Percentiles rank a stretch among this genome's conserved stretches.
Conservation (phyloP, 306 rosid species). For the Castanea crenata region DNA sequence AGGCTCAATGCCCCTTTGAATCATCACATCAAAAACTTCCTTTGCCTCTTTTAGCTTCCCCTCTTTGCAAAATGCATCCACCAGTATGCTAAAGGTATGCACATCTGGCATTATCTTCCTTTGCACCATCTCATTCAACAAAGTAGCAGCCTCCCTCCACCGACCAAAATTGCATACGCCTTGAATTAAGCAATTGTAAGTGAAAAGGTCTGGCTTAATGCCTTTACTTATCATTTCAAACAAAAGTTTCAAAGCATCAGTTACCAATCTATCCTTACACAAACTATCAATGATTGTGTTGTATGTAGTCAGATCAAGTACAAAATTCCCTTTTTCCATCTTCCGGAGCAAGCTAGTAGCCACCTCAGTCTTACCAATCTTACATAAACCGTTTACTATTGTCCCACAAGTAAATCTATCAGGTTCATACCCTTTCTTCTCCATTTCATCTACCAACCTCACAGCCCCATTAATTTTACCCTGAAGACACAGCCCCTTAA, state of each 20-base stretch:
- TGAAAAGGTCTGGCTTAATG: slow-evolving; percentile 4
- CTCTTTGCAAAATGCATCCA: slow-evolving; percentile 27
- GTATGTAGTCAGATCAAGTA: no score
- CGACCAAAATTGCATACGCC: slow-evolving; percentile 18
- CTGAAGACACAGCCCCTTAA: no score
- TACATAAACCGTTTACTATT: background rate
- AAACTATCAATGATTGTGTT: no score
- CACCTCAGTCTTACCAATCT: background rate
- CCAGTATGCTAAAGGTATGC: slow-evolving; percentile 14
- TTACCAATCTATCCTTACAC: background rate
- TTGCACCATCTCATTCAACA: slow-evolving; percentile 33
- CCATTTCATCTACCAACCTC: no score
- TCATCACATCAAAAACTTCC: slow-evolving; percentile 26
- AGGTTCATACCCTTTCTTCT: no score
- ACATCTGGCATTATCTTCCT: slow-evolving; percentile 22
- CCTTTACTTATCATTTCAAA: no score
- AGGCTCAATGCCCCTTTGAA: slow-evolving; percentile 7
- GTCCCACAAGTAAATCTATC: no score
- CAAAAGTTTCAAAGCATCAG: slow-evolving; percentile 1
- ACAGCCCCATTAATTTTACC: no score
- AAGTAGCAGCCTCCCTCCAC: slow-evolving; percentile 21
- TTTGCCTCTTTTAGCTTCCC: slow-evolving; percentile 26
- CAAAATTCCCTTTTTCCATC: no score
- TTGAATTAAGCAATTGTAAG: slow-evolving; percentile 35
- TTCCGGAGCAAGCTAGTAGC: no score